Evolutionary conservation across 2,329 filamentous ascomycete species (phyloP).

Genomic region (Sarocladiaceae sp.): DNA sequence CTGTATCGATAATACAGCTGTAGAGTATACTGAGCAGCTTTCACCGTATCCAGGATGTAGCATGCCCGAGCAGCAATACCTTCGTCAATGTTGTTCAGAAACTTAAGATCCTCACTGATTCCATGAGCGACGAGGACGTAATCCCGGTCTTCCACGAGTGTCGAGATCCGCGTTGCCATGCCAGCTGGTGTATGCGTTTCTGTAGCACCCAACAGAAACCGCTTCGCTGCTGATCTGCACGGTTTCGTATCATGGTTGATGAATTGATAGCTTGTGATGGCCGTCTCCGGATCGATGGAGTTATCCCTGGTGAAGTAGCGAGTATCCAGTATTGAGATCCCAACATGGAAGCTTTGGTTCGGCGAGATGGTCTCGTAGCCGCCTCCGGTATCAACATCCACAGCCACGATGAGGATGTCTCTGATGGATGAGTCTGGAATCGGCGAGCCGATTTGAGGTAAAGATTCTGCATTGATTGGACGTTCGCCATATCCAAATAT

Average conservation of each 20-base stretch:
- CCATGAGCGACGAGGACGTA: slow-evolving; percentile 16
- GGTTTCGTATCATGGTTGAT: slow-evolving; percentile 10
- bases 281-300: background rate
- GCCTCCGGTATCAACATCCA: slow-evolving; percentile 13
- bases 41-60: slow-evolving; percentile 21
- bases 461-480: background rate
- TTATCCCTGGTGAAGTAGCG: slow-evolving; percentile 9
- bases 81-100: slow-evolving; percentile 14
- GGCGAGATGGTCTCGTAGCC: slow-evolving; percentile 12
- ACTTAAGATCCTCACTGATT: slow-evolving; percentile 11
- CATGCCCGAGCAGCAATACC: slow-evolving; percentile 7
- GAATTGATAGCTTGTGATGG: slow-evolving; percentile 15
- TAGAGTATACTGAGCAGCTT: slow-evolving; percentile 19
- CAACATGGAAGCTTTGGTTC: slow-evolving; percentile 14
- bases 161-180: slow-evolving; percentile 8
- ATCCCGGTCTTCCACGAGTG: slow-evolving; percentile 10
- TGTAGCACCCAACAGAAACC: slow-evolving; percentile 13
- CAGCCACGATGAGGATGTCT: slow-evolving; percentile 12
- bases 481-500: slow-evolving; percentile 14
- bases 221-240: slow-evolving; percentile 10
- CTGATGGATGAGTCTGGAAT: slow-evolving; percentile 12
- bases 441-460: slow-evolving; percentile 2
- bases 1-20: slow-evolving; percentile 19
- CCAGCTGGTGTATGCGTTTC: slow-evolving; percentile 3
- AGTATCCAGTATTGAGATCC: slow-evolving; percentile 15